phyloP scores from a whole-genome alignment of 306 rosid genomes.

The Sicyos baderoa region DNA sequence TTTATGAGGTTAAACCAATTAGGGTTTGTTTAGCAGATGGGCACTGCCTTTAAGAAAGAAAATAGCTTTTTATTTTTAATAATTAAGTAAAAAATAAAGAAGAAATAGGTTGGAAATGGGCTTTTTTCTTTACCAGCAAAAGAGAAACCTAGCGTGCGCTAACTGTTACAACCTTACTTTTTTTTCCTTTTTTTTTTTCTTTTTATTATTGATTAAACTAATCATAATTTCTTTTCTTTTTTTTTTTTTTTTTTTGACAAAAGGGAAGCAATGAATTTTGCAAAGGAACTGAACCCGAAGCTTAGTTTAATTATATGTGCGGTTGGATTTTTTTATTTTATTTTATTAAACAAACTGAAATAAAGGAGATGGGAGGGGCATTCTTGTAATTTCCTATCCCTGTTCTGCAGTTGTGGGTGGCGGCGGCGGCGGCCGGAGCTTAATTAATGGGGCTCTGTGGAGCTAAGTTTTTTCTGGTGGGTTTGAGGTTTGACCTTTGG shows the following conservation, averaged over 20 bases:
- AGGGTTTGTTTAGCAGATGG: too few relatives aligned
- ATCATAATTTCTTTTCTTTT: too few relatives aligned
- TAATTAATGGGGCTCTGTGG: neutral
- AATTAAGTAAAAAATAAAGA: neutral
- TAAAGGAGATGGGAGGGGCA: neutral
- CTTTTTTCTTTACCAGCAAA: neutral
- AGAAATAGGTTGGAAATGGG: conserved; percentile 10
- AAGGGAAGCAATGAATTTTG: neutral
- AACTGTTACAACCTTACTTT: neutral
- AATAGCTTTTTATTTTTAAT: neutral
- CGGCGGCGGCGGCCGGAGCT: neutral
- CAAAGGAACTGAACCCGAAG: neutral
- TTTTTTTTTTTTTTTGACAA: neutral
- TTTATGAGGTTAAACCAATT: too few relatives aligned
- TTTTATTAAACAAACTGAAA: neutral
- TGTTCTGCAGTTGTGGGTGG: neutral
- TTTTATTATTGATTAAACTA: too few relatives aligned
- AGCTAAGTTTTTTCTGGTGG: neutral
- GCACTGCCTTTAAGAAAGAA: conserved; percentile 15
- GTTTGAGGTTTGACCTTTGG: neutral
- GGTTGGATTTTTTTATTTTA: too few relatives aligned
- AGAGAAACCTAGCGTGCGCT: conserved; percentile 9
- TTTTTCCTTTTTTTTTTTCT: neutral
- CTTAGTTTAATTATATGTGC: neutral
- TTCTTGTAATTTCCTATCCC: neutral